Base-by-base conservation (phyloP, 1,284 basidiomycete species). In the Filobasidium uniguttulatum region DNA sequence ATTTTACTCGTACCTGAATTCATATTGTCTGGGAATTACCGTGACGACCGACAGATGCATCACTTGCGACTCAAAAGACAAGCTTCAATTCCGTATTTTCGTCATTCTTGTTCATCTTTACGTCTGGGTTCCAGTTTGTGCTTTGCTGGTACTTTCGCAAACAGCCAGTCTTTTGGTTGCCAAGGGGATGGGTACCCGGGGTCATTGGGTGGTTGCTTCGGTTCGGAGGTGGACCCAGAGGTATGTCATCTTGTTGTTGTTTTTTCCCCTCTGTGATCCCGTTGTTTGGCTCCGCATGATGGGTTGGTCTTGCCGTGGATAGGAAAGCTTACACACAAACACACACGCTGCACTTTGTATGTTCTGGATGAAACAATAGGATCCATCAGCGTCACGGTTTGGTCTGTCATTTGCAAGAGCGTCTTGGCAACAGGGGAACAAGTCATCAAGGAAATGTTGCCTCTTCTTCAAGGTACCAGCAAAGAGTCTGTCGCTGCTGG, bases 81-180 rank as follows among this genome's bases (percentile, higher is more conserved):
- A 68, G 76, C 0, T 93, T 91, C 66, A 74, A 79, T 1, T 56
- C 81, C 45, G 78, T 79, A 60, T 90, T 94, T 71, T 83, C 79
- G 53, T 71, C 76, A 2, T 61, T 77, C 15, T 61, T 94, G 19
- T 94, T 86, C 85, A 59, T 85, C 25, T 63, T 82, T 38, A 94
- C 90, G 12, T 85, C 85, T 0, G 88, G 88, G 9, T 65, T 82
- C 35, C 86, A 88, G 59, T 81, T 91, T 56, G 71, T 77, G 30
- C 74, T 91, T 38, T 83, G 85, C 10, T 89, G 85, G 81, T 91
- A 82, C 82, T 90, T 86, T 67, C 77, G 88, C 58, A 81, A 77
- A 56, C 70, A 80, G 22, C 80, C 89, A n/a, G 85, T 94, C 37
- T 93, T 94, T 68, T 96, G 80, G 70, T 76, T 94, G 2, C 90